Conservation (phyloP, 2,329 filamentous ascomycete genomes). For the Didymella lethalis region DNA sequence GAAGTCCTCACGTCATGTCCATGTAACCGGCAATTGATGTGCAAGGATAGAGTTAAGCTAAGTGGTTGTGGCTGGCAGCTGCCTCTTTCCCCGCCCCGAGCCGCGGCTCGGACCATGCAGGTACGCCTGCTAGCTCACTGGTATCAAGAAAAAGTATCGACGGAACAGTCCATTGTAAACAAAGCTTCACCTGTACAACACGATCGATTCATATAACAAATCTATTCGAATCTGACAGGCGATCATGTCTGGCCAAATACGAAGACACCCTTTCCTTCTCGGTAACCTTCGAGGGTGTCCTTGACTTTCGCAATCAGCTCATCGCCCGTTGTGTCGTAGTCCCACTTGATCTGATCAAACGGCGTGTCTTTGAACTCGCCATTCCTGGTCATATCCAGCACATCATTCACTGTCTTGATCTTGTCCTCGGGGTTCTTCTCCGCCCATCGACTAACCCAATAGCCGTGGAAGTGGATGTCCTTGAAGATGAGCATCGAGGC, state of each 20-base stretch:
- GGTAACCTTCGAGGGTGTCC: conserved; percentile 82
- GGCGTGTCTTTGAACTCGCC: conserved; percentile 86
- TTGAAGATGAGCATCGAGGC: conserved; percentile 92
- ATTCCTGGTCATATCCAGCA: conserved; percentile 75
- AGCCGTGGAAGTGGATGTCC: conserved; percentile 85
- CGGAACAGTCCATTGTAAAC: not conserved
- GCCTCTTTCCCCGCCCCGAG: conserved; percentile 1
- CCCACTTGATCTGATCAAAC: conserved; percentile 82
- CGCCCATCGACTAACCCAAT: conserved; percentile 94
- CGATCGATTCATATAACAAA: not conserved
- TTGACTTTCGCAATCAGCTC: conserved; percentile 77
- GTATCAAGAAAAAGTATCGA: not conserved
- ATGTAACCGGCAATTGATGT: conserved; percentile 26
- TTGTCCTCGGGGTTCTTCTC: conserved; percentile 77
- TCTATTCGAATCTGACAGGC: not conserved
- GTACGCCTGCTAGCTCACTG: not conserved
- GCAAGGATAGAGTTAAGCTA: conserved; percentile 15
- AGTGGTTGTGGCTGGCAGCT: conserved; percentile 14
- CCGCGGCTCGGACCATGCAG: not conserved
- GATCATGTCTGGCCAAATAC: conserved; percentile 67
- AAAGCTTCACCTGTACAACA: not conserved
- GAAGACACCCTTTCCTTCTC: conserved; percentile 89
- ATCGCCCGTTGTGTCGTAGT: conserved; percentile 77
- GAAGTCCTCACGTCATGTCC: conserved; percentile 36
- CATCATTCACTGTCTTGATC: conserved; percentile 81